Evolutionary conservation across 2,329 filamentous ascomycete genomes (phyloP).

Genomic region (Xylariaceae sp.): DNA sequence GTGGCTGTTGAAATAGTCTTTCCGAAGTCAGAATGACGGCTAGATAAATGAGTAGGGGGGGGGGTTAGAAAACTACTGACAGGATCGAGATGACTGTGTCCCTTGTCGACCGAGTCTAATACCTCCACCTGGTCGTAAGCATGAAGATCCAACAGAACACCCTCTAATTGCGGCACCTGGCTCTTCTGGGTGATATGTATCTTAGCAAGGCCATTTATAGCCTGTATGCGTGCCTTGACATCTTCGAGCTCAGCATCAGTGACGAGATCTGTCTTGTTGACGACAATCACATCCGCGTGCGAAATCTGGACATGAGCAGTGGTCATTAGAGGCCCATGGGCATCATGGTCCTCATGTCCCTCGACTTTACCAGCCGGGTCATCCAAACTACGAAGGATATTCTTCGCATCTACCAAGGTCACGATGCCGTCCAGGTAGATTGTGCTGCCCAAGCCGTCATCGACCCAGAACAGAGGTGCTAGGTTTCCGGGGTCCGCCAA

Average conservation of each 20-base stretch:
- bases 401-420: constrained; percentile 91
- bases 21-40: constrained; percentile 13
- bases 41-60: too few relatives aligned
- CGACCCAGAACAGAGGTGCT: constrained; percentile 95
- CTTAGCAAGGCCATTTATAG: constrained; percentile 87
- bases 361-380: constrained; percentile 57
- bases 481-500: constrained; percentile 94
- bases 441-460: constrained; percentile 88
- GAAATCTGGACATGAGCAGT: constrained; percentile 96
- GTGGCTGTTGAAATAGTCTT: constrained; percentile 82
- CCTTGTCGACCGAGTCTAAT: constrained; percentile 67
- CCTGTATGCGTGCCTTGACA: constrained; percentile 67
- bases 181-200: constrained; percentile 79
- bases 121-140: constrained; percentile 82
- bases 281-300: constrained; percentile 88
- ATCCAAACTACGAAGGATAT: constrained; percentile 77
- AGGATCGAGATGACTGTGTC: constrained; percentile 87
- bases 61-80: constrained; percentile 41
- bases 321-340: constrained; percentile 68
- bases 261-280: constrained; percentile 92
- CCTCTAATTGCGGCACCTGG: constrained; percentile 75
- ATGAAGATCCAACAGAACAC: constrained; percentile 82
- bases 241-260: constrained; percentile 60
- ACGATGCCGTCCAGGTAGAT: constrained; percentile 98
- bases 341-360: constrained; percentile 45